Evolutionary conservation across 164 flowering plant species (phyloP).

Genomic region (Piper longum): DNA sequence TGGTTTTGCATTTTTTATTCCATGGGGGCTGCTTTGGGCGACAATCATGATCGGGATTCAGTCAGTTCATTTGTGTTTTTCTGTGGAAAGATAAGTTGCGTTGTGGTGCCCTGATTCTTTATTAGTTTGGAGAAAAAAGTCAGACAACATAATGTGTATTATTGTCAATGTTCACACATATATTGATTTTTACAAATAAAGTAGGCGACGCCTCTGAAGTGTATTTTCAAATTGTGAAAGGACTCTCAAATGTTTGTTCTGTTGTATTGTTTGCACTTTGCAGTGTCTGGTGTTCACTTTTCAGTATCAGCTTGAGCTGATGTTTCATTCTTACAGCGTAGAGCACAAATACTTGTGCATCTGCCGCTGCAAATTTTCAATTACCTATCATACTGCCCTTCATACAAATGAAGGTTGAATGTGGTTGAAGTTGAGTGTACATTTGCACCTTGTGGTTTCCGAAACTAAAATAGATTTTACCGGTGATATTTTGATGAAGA

Average conservation of each 20-base stretch:
- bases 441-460: too few species aligned
- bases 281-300: background rate
- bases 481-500: too few species aligned
- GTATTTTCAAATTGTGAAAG: background rate
- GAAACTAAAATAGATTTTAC: too few species aligned
- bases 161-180: slow-evolving; percentile 13
- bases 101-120: slow-evolving; percentile 24
- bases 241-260: background rate
- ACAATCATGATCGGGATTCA: slow-evolving; percentile 4
- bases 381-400: too few species aligned
- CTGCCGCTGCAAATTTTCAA: too few species aligned
- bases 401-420: too few species aligned
- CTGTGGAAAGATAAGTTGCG: slow-evolving; percentile 9
- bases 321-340: too few species aligned
- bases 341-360: too few species aligned
- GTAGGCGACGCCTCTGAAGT: slow-evolving; percentile 7
- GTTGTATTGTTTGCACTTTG: background rate
- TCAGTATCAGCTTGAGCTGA: too few species aligned
- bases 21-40: slow-evolving; percentile 6
- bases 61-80: slow-evolving; percentile 12
- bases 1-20: slow-evolving; percentile 12
- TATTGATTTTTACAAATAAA: slow-evolving; percentile 20
- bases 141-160: slow-evolving; percentile 19
- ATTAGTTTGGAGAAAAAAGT: slow-evolving; percentile 19
- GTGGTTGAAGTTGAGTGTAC: too few species aligned